Evolutionary conservation across 1,284 basidiomycete species (phyloP).

Genomic region (Porodaedalea pini): DNA sequence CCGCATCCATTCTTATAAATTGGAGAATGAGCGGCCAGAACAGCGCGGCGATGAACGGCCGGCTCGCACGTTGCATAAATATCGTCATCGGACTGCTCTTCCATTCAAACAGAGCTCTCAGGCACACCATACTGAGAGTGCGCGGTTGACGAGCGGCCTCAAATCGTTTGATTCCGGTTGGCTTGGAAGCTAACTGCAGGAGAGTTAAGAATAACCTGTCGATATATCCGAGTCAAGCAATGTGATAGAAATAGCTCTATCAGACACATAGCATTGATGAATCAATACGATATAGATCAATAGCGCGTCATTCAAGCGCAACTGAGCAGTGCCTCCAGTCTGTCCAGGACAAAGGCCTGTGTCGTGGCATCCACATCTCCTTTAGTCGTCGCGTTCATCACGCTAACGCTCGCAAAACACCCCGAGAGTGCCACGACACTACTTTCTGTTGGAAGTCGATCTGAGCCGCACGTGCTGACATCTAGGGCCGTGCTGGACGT

Average conservation of each 20-base stretch:
- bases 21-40: too few species aligned
- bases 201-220: neutral
- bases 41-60: too few species aligned
- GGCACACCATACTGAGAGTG: too few species aligned
- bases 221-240: neutral
- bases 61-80: too few species aligned
- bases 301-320: neutral
- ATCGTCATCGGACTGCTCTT: too few species aligned
- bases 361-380: conserved; percentile 38
- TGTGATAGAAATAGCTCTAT: neutral
- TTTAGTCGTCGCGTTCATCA: conserved; percentile 43
- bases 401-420: conserved; percentile 46
- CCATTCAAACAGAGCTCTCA: too few species aligned
- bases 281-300: neutral
- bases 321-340: conserved; percentile 30
- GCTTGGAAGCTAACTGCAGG: neutral
- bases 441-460: conserved; percentile 39
- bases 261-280: neutral
- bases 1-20: too few species aligned
- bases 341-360: conserved; percentile 39
- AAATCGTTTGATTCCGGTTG: neutral
- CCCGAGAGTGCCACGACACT: conserved; percentile 32
- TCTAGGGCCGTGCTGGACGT: conserved; percentile 27
- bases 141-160: neutral
- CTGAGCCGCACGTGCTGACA: conserved; percentile 42